Conservation (phyloP, 177 flowering plant genomes). For the Tripterygium wilfordii region DNA sequence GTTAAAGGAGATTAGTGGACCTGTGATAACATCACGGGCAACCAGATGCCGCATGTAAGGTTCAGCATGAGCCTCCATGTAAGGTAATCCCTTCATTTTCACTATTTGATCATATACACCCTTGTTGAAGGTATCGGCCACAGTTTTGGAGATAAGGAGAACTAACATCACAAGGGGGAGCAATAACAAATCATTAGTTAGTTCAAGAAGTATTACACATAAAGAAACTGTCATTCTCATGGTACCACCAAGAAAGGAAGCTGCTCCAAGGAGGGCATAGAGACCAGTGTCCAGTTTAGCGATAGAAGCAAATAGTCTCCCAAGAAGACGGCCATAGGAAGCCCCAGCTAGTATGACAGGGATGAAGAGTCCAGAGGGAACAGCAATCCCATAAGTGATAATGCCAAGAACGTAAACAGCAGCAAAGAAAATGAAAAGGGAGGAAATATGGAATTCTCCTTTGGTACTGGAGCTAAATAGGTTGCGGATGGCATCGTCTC, state of each 20-base stretch:
- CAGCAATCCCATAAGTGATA: slow-evolving; percentile 41
- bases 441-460: slow-evolving; percentile 21
- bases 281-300: slow-evolving; percentile 30
- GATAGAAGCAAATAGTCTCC: slow-evolving; percentile 18
- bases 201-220: slow-evolving; percentile 40
- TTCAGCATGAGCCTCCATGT: slow-evolving; percentile 37
- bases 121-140: slow-evolving; percentile 41
- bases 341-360: slow-evolving; percentile 44
- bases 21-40: slow-evolving; percentile 35
- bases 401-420: slow-evolving; percentile 31
- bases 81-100: slow-evolving; percentile 42
- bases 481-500: slow-evolving; percentile 45
- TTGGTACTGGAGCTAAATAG: slow-evolving; percentile 25
- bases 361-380: slow-evolving; percentile 45
- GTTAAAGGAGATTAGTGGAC: slow-evolving; percentile 30
- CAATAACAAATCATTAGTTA: slow-evolving; percentile 36
- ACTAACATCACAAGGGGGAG: slow-evolving; percentile 42
- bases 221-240: slow-evolving; percentile 51
- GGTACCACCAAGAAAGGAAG: slow-evolving; percentile 45
- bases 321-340: slow-evolving; percentile 36
- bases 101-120: slow-evolving; percentile 42
- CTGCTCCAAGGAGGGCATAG: slow-evolving; percentile 41
- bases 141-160: slow-evolving; percentile 38
- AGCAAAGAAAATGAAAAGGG: slow-evolving; percentile 27
- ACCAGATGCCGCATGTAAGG: slow-evolving; percentile 38